Evolutionary conservation across 768 basidiomycete species (phyloP), one percentile per base, ranked within the genome.

Genomic region (Russula olivacea): DNA sequence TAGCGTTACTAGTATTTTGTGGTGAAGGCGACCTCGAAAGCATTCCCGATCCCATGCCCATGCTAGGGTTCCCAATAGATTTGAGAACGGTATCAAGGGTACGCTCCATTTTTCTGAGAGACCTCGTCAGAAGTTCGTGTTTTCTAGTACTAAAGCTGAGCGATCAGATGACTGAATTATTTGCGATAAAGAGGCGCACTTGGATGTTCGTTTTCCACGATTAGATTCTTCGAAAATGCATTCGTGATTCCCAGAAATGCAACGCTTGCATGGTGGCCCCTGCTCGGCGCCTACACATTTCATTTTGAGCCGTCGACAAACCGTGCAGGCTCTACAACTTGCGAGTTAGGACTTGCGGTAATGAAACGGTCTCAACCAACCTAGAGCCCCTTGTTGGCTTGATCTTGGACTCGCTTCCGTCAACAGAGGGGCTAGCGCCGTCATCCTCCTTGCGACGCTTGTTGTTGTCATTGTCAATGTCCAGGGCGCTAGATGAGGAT

Each of bases 201-300:
- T 92, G 59, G 88, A 82, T 23, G 89, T 84, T 12, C 91, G 85
- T 73, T 95, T 96, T 47, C 97, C 97, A 53, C 97, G 83, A 72
- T 98, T 95, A 2, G 90, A 93, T 73, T 98, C 96, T 76, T 98
- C 94, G 66, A 99, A 98, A 49, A 97, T 83, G 71, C 97, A 99
- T 68, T 96, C 92, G 70, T 95, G 89, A 67, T 83, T 83, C 21
- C 89, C 87, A 0, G 84, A 70, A 51, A 77, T 75, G 69, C 93
- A 97, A 23, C 93, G 87, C 70, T 93, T 95, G 77, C 93, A 97
- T 0, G 93, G 91, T 0, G 89, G 89, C 0, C 93, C 93, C 45
- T 93, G 83, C 73, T 94, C 93, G 2, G 90, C 92, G 38, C 89
- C 90, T 9, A 91, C 89, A 61, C 92, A 94, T 71, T 92, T 94